Conservation (phyloP, 495 filamentous ascomycete genomes). For the Trichocladium antarcticum region DNA sequence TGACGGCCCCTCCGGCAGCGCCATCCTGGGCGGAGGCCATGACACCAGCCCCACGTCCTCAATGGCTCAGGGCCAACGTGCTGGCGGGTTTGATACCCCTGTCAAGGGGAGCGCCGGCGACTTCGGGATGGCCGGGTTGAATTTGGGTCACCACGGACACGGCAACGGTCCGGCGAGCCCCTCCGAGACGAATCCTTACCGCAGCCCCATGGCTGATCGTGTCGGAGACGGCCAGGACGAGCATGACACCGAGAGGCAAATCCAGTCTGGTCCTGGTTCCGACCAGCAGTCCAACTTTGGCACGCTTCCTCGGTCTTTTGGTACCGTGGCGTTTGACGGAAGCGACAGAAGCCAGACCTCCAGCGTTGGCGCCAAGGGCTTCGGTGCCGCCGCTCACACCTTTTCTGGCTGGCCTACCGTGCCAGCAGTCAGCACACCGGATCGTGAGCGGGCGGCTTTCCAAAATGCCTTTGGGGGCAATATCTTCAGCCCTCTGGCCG, state of each 20-base stretch:
- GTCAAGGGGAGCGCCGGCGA: constrained; percentile 46
- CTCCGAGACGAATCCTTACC: constrained; percentile 95
- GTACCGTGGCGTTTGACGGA: constrained; percentile 47
- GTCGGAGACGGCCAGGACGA: constrained; percentile 62
- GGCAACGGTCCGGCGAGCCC: constrained; percentile 60
- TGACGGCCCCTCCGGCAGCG: constrained; percentile 55
- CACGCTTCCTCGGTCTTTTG: constrained; percentile 38
- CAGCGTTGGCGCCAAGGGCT: constrained; percentile 66
- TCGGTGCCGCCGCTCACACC: constrained; percentile 49
- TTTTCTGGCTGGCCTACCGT: constrained; percentile 57
- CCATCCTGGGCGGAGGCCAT: constrained; percentile 65
- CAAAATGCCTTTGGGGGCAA: constrained; percentile 55
- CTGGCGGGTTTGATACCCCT: constrained; percentile 44
- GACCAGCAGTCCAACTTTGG: constrained; percentile 38
- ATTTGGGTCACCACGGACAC: constrained; percentile 45
- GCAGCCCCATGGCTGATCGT: constrained; percentile 57
- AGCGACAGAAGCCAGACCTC: constrained; percentile 83
- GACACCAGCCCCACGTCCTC: constrained; percentile 54
- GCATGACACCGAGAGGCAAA: constrained; percentile 44
- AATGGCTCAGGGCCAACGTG: constrained; percentile 27
- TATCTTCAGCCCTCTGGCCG: constrained; percentile 58
- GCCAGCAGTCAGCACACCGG: constrained; percentile 61
- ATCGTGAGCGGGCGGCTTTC: constrained; percentile 57
- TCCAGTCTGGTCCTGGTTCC: constrained; percentile 26
- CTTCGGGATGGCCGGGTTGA: constrained; percentile 75